A percentile compares a stretch with the other conserved stretches of the same genome.
phyloP scores from a whole-genome alignment of 2,329 filamentous ascomycete genomes.

The Fusarium cicatricum region DNA sequence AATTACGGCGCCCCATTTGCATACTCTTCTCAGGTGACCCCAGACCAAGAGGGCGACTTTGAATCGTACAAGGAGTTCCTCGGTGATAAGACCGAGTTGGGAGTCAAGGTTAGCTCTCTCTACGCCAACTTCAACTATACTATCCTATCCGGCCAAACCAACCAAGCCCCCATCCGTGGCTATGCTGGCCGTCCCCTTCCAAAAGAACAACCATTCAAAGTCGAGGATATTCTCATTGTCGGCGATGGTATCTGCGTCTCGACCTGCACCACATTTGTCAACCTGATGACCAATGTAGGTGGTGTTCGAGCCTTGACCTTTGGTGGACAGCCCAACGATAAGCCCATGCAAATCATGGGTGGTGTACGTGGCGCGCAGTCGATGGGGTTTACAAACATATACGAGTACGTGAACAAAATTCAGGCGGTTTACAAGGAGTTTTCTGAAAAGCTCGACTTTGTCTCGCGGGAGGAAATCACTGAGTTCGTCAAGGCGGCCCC shows the following conservation, averaged over 20 bases:
- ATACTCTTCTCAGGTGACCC: not conserved
- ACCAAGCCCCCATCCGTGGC: not conserved
- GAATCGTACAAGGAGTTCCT: not conserved
- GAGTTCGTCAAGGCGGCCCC: not conserved
- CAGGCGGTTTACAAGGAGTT: too few species aligned
- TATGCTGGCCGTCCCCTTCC: not conserved
- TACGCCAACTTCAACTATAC: conserved; percentile 2
- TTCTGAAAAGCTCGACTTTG: not conserved
- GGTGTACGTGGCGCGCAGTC: conserved; percentile 14
- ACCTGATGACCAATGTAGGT: conserved; percentile 7
- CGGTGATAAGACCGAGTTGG: not conserved
- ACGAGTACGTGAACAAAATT: not conserved
- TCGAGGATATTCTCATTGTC: conserved; percentile 22
- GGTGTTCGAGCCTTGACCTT: conserved; percentile 15
- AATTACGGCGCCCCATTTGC: not conserved
- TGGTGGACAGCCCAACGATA: conserved; percentile 5
- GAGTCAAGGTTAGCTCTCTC: not conserved
- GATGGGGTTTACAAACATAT: not conserved
- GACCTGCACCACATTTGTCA: conserved; percentile 13
- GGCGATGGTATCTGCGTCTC: conserved; percentile 16
- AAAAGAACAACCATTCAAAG: conserved; percentile 4
- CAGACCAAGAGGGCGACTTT: not conserved
- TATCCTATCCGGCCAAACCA: not conserved
- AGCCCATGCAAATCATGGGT: conserved; percentile 27
- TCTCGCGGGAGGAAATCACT: not conserved